Base-by-base conservation (phyloP, 176 grass and related monocot genomes). In the Phoenix dactylifera region DNA sequence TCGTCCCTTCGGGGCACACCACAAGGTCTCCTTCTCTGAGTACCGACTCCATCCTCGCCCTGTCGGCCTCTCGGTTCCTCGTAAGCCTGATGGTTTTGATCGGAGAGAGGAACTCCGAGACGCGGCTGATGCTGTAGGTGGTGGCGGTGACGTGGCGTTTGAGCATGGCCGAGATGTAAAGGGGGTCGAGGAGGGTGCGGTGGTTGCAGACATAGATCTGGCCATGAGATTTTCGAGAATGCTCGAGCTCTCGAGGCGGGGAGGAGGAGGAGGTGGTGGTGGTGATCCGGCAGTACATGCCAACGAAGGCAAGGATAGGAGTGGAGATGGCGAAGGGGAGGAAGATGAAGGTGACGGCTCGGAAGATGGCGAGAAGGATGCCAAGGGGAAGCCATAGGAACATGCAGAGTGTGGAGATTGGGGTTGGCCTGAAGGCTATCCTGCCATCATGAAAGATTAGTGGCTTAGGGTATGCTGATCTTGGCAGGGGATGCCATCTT, bases 371-470 rank as follows among this genome's bases (percentile, higher is more conserved):
- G 58, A 96, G 67, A 20, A 48, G 61, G 16, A 90, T 4, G 9
- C 62, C 67, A 49, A 87, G 14, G 0, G 91, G 91, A 18, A 96
- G 68, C 91, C 91, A 96, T 65, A 80, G 70, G 68, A 87, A 87
- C 83, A 96, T 87, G 58, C 65, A 63, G 12, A 85, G 72, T 7
- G 86, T 73, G 64, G 74, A 75, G 51, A 49, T 32, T 26, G 83
- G 77, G n/a, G 72, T 82, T 59, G 86, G 91, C 72, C 77, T 79
- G 28, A 96, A 85, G n/a, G 83, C 83, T 32, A 90, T 54, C 52
- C 91, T 81, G 14, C 91, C 86, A 75, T 90, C 91, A 74, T 96
- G 91, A 74, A 96, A 87, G 62, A 96, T 65, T 50, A 90, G 52
- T 14, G 91, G 74, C 53, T 69, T 90, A 7, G 65, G 73, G 65